Base-by-base conservation (phyloP, 2,329 filamentous ascomycete genomes). In the Curvularia spicifera region DNA sequence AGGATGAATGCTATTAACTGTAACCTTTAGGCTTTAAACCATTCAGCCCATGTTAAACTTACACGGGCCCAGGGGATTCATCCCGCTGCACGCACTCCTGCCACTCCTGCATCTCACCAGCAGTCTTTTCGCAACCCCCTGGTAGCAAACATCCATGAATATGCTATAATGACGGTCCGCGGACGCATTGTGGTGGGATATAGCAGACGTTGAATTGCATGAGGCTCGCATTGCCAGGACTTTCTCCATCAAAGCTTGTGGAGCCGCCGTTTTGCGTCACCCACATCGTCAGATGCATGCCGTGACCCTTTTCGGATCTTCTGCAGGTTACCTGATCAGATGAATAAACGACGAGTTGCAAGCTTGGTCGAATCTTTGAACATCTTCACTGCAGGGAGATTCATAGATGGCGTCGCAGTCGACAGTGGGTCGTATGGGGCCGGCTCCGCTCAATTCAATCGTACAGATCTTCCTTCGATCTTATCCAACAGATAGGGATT, bases 1-100 rank as follows among this genome's bases (percentile, higher is more conserved):
- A 69, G 42, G 42, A 53, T 44, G 47, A 46, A 45, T 29, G 40
- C 42, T 69, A 68, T 65, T 51, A 57, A 63, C 59, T 59, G 57
- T 64, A 60, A 49, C 57, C 46, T 51, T 39, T 13, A 51, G 44
- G 29, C 54, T 66, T 66, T 63, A 61, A 63, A 56, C 42, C 53
- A 59, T 49, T 51, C 53, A 59, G 49, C 55, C 53, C 50, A 53
- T 43, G 26, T 39, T 54, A 31, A 55, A 35, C 35, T 53, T 50
- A 54, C 24, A 46, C 50, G 31, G 39, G 46, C 33, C 26, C 7
- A 18, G 46, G 15, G 13, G 31, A 53, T 49, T n/a, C 28, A 49
- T 57, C 35, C 15, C 15, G 49, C 53, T 53, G 45, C 47, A 56
- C 51, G 45, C 49, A 43, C 49, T 46, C 29, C 48, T 51, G 35